Evolutionary conservation across 1,284 basidiomycete species (phyloP).

Genomic region (Veloporphyrellus conicus): DNA sequence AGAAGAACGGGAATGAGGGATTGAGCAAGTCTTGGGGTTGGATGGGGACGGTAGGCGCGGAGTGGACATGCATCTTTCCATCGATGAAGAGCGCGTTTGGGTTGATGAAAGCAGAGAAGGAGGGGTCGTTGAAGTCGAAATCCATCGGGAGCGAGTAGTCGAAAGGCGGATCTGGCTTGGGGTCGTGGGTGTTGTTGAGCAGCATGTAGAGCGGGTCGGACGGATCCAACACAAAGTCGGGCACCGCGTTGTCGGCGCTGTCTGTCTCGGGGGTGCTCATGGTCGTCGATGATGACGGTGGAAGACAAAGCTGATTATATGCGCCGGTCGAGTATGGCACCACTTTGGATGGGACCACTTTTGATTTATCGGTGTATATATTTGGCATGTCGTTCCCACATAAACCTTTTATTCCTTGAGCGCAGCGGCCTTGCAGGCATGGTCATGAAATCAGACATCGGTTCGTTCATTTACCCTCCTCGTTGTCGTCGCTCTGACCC

Average conservation of each 20-base stretch:
- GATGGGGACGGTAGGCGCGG: slow-evolving; percentile 21
- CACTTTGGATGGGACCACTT: slow-evolving; percentile 28
- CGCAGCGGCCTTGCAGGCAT: too few species aligned
- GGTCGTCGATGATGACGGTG: slow-evolving; percentile 4
- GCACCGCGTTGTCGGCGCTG: slow-evolving; percentile 3
- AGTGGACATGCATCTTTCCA: slow-evolving; percentile 13
- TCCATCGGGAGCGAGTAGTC: slow-evolving; percentile 39
- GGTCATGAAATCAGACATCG: slow-evolving; percentile 20
- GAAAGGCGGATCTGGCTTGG: slow-evolving; percentile 46
- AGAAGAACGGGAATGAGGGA: slow-evolving; percentile 42
- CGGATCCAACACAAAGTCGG: slow-evolving; percentile 37
- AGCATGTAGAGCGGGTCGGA: slow-evolving; percentile 54
- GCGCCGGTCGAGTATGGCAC: slow-evolving; percentile 18
- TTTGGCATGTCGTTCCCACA: slow-evolving; percentile 27
- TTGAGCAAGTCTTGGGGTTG: slow-evolving; percentile 33
- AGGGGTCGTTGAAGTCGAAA: slow-evolving; percentile 46
- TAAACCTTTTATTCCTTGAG: not conserved
- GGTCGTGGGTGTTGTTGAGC: slow-evolving; percentile 41
- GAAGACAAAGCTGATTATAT: not conserved
- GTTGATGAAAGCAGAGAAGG: slow-evolving; percentile 52
- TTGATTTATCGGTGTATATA: slow-evolving; percentile 11
- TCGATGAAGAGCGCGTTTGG: slow-evolving; percentile 57
- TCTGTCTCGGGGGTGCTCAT: slow-evolving; percentile 22
- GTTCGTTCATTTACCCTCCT: slow-evolving; percentile 5
- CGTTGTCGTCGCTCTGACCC: not conserved